phyloP scores from a whole-genome alignment of 352 stramenopile genomes.

The Pythium folliculosum region DNA sequence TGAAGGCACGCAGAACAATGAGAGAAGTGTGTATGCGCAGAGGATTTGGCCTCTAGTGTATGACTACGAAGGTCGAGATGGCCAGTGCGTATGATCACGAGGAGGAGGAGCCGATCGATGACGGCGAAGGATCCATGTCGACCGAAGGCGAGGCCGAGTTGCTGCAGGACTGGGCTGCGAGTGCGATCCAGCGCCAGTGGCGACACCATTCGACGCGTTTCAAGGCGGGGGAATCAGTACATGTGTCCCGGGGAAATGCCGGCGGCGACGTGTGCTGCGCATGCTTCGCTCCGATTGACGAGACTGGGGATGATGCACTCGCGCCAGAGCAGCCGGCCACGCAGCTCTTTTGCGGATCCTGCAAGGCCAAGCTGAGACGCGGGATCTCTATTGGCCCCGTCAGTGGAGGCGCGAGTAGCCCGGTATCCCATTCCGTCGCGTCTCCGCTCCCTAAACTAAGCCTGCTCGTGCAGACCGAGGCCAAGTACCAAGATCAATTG shows the following conservation, averaged over 20 bases:
- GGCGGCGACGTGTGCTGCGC: constrained; percentile 11
- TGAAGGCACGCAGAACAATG: neutral
- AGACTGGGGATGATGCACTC: neutral
- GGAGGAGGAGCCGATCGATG: neutral
- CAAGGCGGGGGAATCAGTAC: no score
- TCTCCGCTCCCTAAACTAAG: constrained; percentile 47
- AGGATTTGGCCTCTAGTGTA: no score
- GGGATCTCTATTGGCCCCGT: neutral
- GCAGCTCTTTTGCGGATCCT: constrained; percentile 10
- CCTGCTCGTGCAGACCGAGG: constrained; percentile 53
- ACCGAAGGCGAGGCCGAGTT: neutral
- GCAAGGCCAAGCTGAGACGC: constrained; percentile 5
- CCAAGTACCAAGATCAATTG: constrained; percentile 57
- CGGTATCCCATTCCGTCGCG: neutral
- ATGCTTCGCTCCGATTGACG: constrained; percentile 14
- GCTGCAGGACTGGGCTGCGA: constrained; percentile 11
- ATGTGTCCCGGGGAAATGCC: no score
- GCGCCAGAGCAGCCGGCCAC: neutral
- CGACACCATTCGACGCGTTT: neutral
- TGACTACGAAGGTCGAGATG: no score
- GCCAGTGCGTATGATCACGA: neutral
- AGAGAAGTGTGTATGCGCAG: no score
- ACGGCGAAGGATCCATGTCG: neutral
- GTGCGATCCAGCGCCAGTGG: constrained; percentile 14
- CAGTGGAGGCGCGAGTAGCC: neutral